Base-by-base conservation (phyloP, 257 asterid species). In the Mitragyna speciosa region DNA sequence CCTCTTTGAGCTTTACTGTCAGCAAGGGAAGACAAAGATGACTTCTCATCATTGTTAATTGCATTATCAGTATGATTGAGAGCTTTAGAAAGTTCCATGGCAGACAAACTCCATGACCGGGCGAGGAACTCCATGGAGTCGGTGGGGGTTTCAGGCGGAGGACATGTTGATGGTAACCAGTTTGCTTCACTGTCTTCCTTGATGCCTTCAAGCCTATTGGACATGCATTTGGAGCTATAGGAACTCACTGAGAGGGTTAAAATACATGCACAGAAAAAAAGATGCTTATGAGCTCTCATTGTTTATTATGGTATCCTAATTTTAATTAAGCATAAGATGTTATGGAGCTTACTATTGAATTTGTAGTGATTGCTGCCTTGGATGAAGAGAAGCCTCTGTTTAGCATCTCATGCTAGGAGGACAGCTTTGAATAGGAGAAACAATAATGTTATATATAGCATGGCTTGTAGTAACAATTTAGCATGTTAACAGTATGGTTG, bases 71-170 rank as follows among this genome's bases (percentile, higher is more conserved):
- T 80, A 75, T 79, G 80, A 83, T 87, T 88, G 56, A 94, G 96
- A 43, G 96, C 95, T 83, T 89, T 92, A 0, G 98, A 89, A 61
- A 94, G 96, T 82, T 94, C 95, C 82, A 75, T 82, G 9, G 97
- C 95, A 0, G 96, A 91, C 41, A 94, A 82, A 48, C 98, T 94
- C 98, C 97, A 94, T 28, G 98, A 91, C 58, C 97, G 80, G 19
- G 96, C 96, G 79, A 94, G 88, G 86, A 92, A 94, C 92, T 94
- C 98, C 98, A 94, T 94, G 51, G 97, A 85, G 78, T 94, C 98
- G 0, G 93, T 92, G 0, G 98, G 97, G 33, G 98, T 94, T 80
- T 94, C 96, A 0, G 97, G 98, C 73, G 87, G 96, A 5, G 92
- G 96, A 66, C 93, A 91, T 5, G 83, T 69, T 16, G 77, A 84